Base-by-base conservation (phyloP, 2,329 filamentous ascomycete genomes). In the Neonectria faginata region DNA sequence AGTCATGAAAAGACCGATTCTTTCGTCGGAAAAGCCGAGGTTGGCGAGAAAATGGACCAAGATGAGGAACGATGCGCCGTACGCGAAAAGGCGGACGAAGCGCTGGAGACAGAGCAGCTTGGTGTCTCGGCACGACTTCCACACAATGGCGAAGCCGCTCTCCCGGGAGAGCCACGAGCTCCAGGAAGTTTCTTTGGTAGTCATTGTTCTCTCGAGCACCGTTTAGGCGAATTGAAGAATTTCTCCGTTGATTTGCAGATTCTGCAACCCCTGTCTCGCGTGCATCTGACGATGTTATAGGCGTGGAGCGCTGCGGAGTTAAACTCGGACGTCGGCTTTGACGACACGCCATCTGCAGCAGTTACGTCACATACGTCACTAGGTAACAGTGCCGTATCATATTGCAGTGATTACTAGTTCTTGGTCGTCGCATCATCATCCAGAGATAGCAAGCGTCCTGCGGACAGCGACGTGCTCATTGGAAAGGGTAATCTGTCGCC, bases 1-100 rank as follows among this genome's bases (percentile, higher is more conserved):
- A 0, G 87, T 89, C 88, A 91, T 90, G 77, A 91, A 91, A 1
- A 89, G 76, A 3, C 88, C 89, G 64, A 88, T 86, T 33, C 78
- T 78, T 0, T 82, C 79, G 62, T 87, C 81, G 1, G 85, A 82
- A 45, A 85, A 80, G 9, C 77, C 80, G 1, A 89, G 79, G 2
- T 78, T 80, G 14, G 80, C 79, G 8, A 91, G 81, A 66, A 86
- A 89, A 22, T 84, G 79, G 11, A 87, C 88, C 5, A 89, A 81
- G 60, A 89, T 82, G 4, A 89, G 81, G 0, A 84, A 86, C 7
- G 85, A 86, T 6, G 81, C 79, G 57, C 88, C 89, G 71, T 90
- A 91, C 6, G 88, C 89, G 65, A 89, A 87, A 55, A 90, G 83
- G 3, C 89, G 86, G 5, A 89, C 81, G 73, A 89, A 88, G 29